Evolutionary conservation across 208 protist species (phyloP), one percentile per base, ranked within the genome.

Genomic region (Herpetomonas samuelpessoai): DNA sequence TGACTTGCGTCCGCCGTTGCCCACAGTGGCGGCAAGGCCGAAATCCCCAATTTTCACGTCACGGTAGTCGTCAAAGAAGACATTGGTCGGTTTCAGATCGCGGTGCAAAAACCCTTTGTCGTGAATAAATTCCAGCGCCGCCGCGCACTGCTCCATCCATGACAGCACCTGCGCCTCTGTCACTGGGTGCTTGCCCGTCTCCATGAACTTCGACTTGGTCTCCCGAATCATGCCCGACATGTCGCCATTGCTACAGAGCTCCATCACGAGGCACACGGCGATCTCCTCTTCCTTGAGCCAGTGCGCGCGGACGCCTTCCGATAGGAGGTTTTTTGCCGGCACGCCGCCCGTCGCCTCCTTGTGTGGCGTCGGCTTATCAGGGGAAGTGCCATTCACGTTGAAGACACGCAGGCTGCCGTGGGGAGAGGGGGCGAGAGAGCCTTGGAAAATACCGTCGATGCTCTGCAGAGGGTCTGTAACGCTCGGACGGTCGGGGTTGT

Each of bases 81-180:
- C 87, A 63, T 97, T 97, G 18, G 83, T 92, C 4, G 92, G 89
- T 66, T 97, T 97, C 51, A 97, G 30, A 50, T 97, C 92, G 38
- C 92, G 81, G 64, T 96, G 90, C 19, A 93, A 39, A 56, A 91
- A 94, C 10, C 86, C 90, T 48, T 88, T 80, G 0, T 71, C 68
- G 58, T 96, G 90, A 57, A 96, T 92, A 54, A 86, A 94, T 45
- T 85, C 50, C 21, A 96, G 74, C 19, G 90, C 87, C 0, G 64
- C 65, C 29, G 76, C 73, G 25, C 76, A 86, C 74, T 96, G 90
- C 56, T 79, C 68, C 49, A 93, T 86, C 87, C 90, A 96, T 25
- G 68, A 68, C 26, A 89, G 68, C 19, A 88, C 71, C 54, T 76
- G 71, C 49, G 75, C 60, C 57, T 94, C 83, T 4, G 47, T 62